Evolutionary conservation across 768 basidiomycete species (phyloP).

Genomic region (Russula olivacea): DNA sequence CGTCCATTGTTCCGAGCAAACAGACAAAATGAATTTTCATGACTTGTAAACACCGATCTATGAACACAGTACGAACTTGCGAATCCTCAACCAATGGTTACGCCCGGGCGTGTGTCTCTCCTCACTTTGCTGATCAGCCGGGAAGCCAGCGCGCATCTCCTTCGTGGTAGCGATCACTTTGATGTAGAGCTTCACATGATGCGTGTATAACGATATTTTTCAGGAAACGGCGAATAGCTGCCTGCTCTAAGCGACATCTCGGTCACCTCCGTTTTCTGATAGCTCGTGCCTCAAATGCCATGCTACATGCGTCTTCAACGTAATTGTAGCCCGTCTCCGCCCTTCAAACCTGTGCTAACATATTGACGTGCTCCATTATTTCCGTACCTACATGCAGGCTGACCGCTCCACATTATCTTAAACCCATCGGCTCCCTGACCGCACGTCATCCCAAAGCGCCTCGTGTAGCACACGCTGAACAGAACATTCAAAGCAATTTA

Average conservation of each 20-base stretch:
- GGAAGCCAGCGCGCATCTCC: slow-evolving; percentile 17
- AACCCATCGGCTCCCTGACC: slow-evolving; percentile 11
- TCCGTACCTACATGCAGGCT: slow-evolving; percentile 4
- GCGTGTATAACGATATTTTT: slow-evolving; percentile 18
- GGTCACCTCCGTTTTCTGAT: slow-evolving; percentile 5
- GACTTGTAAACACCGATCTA: slow-evolving; percentile 8
- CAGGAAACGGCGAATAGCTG: slow-evolving; percentile 16
- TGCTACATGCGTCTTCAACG: slow-evolving; percentile 12
- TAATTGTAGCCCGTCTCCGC: slow-evolving; percentile 14
- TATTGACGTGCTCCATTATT: slow-evolving; percentile 17
- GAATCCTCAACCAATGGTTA: neutral
- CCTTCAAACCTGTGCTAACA: slow-evolving; percentile 1
- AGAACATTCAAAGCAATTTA: slow-evolving; percentile 9
- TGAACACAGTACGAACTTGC: neutral
- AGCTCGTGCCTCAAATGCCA: slow-evolving; percentile 11
- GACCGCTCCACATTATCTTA: slow-evolving; percentile 14
- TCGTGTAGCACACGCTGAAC: slow-evolving; percentile 25
- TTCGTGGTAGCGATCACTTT: slow-evolving; percentile 23
- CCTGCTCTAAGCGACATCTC: slow-evolving; percentile 14
- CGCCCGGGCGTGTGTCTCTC: slow-evolving; percentile 4
- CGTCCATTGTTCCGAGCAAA: neutral
- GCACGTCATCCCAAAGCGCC: slow-evolving; percentile 17
- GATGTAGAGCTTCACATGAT: slow-evolving; percentile 13
- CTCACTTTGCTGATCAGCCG: slow-evolving; percentile 17
- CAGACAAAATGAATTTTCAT: slow-evolving; percentile 5